phyloP scores from a whole-genome alignment of 768 basidiomycete species.

The Clathrus columnatus region DNA sequence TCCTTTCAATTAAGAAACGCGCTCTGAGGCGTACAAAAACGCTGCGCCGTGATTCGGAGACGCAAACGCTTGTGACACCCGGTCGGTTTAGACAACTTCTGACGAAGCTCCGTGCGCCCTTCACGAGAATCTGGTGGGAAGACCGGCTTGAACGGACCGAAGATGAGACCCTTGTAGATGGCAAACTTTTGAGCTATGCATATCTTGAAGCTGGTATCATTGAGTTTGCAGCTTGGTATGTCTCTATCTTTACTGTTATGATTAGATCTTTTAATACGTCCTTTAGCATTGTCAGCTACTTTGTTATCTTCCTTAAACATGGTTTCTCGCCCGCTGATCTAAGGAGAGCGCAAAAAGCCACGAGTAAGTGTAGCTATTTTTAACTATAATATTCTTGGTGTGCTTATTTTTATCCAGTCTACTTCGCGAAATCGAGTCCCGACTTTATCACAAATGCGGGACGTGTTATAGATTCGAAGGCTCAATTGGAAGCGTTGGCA shows the following conservation, averaged over 20 bases:
- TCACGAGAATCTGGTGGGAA: conserved; percentile 52
- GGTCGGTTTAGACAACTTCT: conserved; percentile 31
- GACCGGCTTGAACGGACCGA: conserved; percentile 45
- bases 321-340: conserved; percentile 57
- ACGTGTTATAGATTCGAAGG: conserved; percentile 30
- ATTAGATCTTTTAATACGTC: neutral
- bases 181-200: conserved; percentile 53
- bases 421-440: conserved; percentile 39
- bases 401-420: conserved; percentile 25
- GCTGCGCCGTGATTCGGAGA: conserved; percentile 44
- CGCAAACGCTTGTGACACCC: conserved; percentile 33
- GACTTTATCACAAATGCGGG: conserved; percentile 51
- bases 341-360: conserved; percentile 35
- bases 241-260: conserved; percentile 7
- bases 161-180: conserved; percentile 52
- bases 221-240: conserved; percentile 48
- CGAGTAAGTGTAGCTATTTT: conserved; percentile 3
- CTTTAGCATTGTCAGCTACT: conserved; percentile 51
- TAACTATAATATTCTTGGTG: neutral
- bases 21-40: conserved; percentile 52
- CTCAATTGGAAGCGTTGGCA: conserved; percentile 50
- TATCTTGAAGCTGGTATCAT: conserved; percentile 60
- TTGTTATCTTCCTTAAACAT: conserved; percentile 54
- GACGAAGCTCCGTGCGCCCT: conserved; percentile 39
- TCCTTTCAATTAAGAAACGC: conserved; percentile 42